Evolutionary conservation across 129 eudicot genomes (phyloP).

Genomic region (Centaurea solstitialis): DNA sequence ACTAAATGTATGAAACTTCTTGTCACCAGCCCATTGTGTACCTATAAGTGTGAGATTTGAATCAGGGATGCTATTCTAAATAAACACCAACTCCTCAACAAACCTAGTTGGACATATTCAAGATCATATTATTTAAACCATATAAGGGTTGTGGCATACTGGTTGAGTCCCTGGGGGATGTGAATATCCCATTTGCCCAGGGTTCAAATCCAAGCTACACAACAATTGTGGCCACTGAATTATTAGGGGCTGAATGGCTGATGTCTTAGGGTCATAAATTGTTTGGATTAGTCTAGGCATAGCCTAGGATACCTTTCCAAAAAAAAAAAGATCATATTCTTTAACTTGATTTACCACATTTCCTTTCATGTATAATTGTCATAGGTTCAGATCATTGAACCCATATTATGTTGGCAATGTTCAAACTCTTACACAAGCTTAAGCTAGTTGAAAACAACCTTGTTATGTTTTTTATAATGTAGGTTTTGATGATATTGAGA

Average conservation of each 20-base stretch:
- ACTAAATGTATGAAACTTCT: not conserved
- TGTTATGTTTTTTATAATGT: slow-evolving; percentile 13
- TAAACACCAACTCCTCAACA: not conserved
- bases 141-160: too few relatives aligned
- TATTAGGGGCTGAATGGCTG: too few relatives aligned
- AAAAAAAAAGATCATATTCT: not conserved
- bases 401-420: not conserved
- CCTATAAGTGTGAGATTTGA: not conserved
- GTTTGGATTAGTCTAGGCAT: too few relatives aligned
- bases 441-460: not conserved
- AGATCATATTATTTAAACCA: too few relatives aligned
- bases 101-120: not conserved
- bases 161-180: too few relatives aligned
- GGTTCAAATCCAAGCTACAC: too few relatives aligned
- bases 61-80: not conserved
- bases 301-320: too few relatives aligned
- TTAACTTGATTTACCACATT: not conserved
- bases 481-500: slow-evolving; percentile 59
- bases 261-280: too few relatives aligned
- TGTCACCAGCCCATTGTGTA: not conserved
- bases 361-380: not conserved
- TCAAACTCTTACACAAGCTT: not conserved
- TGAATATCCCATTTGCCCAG: too few relatives aligned
- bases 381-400: not conserved
- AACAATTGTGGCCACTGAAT: too few relatives aligned